Evolutionary conservation across 495 filamentous ascomycete genomes (phyloP).

Genomic region (Pyronema domesticum): DNA sequence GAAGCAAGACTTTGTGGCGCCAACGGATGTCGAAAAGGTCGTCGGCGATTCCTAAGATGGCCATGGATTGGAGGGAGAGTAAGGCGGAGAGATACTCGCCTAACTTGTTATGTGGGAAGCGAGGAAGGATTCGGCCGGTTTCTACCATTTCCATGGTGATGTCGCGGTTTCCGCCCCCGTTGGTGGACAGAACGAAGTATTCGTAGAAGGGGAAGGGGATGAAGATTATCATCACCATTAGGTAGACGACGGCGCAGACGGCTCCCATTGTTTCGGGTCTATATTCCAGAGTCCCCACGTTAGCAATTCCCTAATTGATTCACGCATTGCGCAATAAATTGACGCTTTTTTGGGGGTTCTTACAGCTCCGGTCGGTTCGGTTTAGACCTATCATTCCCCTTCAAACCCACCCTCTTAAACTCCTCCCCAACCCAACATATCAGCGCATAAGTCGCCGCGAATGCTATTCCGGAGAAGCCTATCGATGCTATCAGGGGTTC

Average conservation of each 20-base stretch:
- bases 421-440: slow-evolving; percentile 88
- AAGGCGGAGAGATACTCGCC: slow-evolving; percentile 90
- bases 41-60: slow-evolving; percentile 82
- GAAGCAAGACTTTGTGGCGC: slow-evolving; percentile 96
- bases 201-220: slow-evolving; percentile 96
- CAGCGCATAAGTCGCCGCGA: slow-evolving; percentile 57
- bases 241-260: slow-evolving; percentile 79
- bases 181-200: slow-evolving; percentile 90
- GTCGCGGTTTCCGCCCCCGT: slow-evolving; percentile 81
- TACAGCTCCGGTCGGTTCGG: slow-evolving; percentile 53
- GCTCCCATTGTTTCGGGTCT: slow-evolving; percentile 97
- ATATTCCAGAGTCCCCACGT: slow-evolving; percentile 16
- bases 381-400: slow-evolving; percentile 83
- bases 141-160: slow-evolving; percentile 44
- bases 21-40: slow-evolving; percentile 97
- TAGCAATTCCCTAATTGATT: slow-evolving; percentile 1
- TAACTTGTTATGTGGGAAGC: slow-evolving; percentile 89
- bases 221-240: slow-evolving; percentile 72
- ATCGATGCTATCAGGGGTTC: slow-evolving; percentile 77
- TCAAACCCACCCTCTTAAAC: slow-evolving; percentile 76
- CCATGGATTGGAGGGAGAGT: slow-evolving; percentile 72
- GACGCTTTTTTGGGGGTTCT: slow-evolving; percentile 14
- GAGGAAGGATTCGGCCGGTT: slow-evolving; percentile 39
- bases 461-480: slow-evolving; percentile 71
- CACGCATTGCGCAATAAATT: neutral